Evolutionary conservation across 176 grass and related monocot species (phyloP).

Genomic region (Olyra latifolia): DNA sequence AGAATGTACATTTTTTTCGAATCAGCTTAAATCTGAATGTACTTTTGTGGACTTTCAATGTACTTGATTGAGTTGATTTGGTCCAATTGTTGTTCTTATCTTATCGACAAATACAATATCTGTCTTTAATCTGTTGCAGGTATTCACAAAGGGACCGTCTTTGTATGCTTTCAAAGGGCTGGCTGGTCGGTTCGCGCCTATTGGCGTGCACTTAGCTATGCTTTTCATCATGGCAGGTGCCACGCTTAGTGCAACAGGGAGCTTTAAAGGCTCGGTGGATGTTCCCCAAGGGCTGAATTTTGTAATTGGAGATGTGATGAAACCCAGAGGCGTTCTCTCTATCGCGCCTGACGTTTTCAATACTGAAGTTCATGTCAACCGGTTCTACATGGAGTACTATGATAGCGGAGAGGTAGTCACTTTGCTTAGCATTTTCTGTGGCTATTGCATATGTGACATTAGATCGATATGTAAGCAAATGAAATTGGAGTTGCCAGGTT

Average conservation of each 20-base stretch:
- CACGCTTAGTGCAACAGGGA: slow-evolving; percentile 82
- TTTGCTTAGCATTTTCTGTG: neutral
- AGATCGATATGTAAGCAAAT: neutral
- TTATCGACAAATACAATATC: neutral
- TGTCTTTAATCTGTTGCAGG: slow-evolving; percentile 40
- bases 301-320: slow-evolving; percentile 85
- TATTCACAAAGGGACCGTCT: slow-evolving; percentile 79
- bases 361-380: slow-evolving; percentile 91
- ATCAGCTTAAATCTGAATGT: neutral
- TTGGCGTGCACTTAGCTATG: slow-evolving; percentile 91
- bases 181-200: slow-evolving; percentile 77
- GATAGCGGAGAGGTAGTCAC: slow-evolving; percentile 86
- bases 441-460: neutral
- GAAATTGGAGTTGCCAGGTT: slow-evolving; percentile 51
- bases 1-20: too few species aligned
- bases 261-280: slow-evolving; percentile 79
- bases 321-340: slow-evolving; percentile 70
- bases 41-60: neutral
- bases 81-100: neutral
- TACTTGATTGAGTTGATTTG: neutral
- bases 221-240: slow-evolving; percentile 92
- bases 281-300: slow-evolving; percentile 96
- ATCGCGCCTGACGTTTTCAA: slow-evolving; percentile 60
- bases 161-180: slow-evolving; percentile 90
- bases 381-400: slow-evolving; percentile 98